Base-by-base conservation (phyloP, 164 flowering plant species). In the Magnolia sinica region DNA sequence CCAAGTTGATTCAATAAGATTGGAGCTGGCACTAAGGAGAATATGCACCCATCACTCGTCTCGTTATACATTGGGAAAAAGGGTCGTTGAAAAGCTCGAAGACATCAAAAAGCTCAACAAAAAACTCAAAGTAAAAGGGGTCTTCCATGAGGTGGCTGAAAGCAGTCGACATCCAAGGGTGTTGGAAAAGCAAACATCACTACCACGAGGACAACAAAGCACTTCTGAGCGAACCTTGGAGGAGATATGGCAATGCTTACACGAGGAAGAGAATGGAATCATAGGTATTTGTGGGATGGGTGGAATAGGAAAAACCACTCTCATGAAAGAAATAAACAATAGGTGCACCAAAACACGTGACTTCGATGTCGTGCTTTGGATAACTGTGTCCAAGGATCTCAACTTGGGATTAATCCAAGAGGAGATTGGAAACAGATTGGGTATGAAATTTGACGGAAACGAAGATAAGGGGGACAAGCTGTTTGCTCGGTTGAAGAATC, bases 221-320 rank as follows among this genome's bases (percentile, higher is more conserved):
- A n/a, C 69, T 10, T 24, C 69, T 66, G 27, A 69, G 31, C 24
- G 4, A 29, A 69, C 71, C 71, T 29, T 69, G 50, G 69, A 66
- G 31, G 23, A 66, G 69, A 66, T 24, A 7, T 66, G 69, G 69
- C 9, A 66, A n/a, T 27, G 20, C 69, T 66, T 66, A 27, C 16
- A 66, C 31, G 69, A 66, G 13, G 31, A 66, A 9, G 20, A 69
- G 16, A 37, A 18, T 3, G 20, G 71, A 7, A n/a, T 69, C n/a
- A 4, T 69, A 18, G 18, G 50, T 37, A 0, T 69, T 16, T 69
- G 20, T 29, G 71, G 71, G 10, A 69, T 69, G 71, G 69, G 69
- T 66, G 69, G 69, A 24, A 9, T 66, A 22, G 69, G 69, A 1
- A 66, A 66, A 13, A 66, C 71, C 50, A 69, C 71, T 37, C 71